Evolutionary conservation across 108 stramenopile genomes (phyloP).

Genomic region (Ochromonas danica): DNA sequence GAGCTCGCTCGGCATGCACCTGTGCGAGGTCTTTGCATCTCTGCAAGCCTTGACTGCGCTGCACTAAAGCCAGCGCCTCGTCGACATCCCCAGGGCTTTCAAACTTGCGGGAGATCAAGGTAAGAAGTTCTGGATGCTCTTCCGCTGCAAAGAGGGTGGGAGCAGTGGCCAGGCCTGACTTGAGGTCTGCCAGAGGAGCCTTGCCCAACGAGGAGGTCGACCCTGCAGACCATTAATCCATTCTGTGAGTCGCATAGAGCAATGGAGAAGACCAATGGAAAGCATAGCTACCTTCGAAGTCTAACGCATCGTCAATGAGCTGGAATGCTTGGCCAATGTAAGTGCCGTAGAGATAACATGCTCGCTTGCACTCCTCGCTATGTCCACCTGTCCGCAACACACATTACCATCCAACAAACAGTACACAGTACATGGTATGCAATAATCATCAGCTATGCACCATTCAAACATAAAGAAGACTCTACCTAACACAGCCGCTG

Average conservation of each 20-base stretch:
- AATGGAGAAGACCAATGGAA: background rate
- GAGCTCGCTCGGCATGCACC: slow-evolving; percentile 86
- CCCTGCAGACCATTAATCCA: no score
- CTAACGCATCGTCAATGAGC: slow-evolving; percentile 94
- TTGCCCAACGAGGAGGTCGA: slow-evolving; percentile 76
- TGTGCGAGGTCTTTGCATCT: slow-evolving; percentile 82
- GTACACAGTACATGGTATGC: no score
- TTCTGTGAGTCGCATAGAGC: no score
- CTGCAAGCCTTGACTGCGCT: slow-evolving; percentile 65
- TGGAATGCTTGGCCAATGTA: slow-evolving; percentile 97
- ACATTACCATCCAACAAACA: no score
- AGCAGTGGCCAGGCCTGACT: slow-evolving; percentile 88
- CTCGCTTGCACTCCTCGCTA: slow-evolving; percentile 62
- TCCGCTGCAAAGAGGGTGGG: slow-evolving; percentile 91
- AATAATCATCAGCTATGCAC: no score
- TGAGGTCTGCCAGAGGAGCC: slow-evolving; percentile 84
- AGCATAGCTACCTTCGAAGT: slow-evolving; percentile 74
- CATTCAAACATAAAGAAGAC: background rate
- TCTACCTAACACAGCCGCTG: slow-evolving; percentile 71
- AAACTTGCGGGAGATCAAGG: slow-evolving; percentile 83
- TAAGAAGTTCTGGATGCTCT: slow-evolving; percentile 59
- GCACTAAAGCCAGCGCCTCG: slow-evolving; percentile 66
- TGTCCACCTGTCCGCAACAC: slow-evolving; percentile 64
- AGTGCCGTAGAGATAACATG: slow-evolving; percentile 82
- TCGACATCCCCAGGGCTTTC: slow-evolving; percentile 79